Evolutionary conservation across 2,329 filamentous ascomycete species (phyloP), one percentile per base, ranked within the genome.

Genomic region (Epichloe festucae): DNA sequence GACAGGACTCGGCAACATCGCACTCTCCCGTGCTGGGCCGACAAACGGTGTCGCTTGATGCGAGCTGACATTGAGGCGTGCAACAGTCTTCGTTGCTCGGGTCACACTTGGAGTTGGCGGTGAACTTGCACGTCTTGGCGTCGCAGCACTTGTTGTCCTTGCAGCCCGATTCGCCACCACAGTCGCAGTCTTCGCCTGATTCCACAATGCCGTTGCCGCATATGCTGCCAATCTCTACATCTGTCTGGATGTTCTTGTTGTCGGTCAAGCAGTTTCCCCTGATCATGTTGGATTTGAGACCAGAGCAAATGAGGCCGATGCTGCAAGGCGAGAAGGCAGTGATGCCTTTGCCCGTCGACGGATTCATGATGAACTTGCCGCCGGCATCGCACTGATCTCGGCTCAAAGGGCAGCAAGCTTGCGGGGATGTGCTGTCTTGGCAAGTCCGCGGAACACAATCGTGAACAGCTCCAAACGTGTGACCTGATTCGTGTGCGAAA

Each of bases 151-250:
- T 63, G 68, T 97, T 93, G 61, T 75, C 68, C 23, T 74, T 79
- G 65, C 93, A 98, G 40, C 79, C 79, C 14, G 72, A 68, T 14
- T 73, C 70, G 51, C 91, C 91, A 55, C 93, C 93, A 62, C 93
- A 98, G 68, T 98, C 93, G 68, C 93, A 98, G 50, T 98, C 86
- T 69, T 98, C 93, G 56, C 89, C 93, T 17, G 78, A 73, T 69
- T 97, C 93, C 48, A 98, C 93, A 57, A 98, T 97, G 50, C 93
- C 93, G 67, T 98, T 98, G 53, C 93, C 93, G 67, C 93, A 98
- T 63, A 90, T 84, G 59, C 84, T 85, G 51, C 85, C 87, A 0
- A 83, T 85, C 59, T 95, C 87, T 0, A 82, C 85, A 59, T 95
- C 87, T 31, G 86, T 93, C 35, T 79, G 77, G 46, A 98, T 82